Evolutionary conservation across 2,329 filamentous ascomycete species (phyloP).

Genomic region (Trichophaea hybrida): DNA sequence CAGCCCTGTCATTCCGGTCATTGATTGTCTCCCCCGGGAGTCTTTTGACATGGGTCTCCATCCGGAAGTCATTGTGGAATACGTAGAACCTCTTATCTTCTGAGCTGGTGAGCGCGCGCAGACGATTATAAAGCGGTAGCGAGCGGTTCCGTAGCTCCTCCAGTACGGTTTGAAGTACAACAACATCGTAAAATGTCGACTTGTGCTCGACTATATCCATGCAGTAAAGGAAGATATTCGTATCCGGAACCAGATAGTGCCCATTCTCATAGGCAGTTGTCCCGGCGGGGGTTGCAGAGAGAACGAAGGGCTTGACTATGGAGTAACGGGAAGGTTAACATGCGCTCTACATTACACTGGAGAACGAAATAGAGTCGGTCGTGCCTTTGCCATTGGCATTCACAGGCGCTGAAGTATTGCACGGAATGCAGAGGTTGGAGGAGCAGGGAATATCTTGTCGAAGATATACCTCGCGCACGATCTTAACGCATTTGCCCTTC

Average conservation of each 20-base stretch:
- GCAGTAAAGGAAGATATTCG: conserved; percentile 83
- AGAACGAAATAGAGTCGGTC: neutral
- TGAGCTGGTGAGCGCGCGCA: conserved; percentile 81
- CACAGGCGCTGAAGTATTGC: conserved; percentile 57
- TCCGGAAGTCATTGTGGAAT: conserved; percentile 95
- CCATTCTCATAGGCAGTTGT: conserved; percentile 71
- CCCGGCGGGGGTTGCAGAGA: conserved; percentile 75
- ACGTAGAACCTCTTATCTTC: conserved; percentile 96
- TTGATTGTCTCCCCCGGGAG: conserved; percentile 75
- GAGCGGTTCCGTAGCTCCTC: conserved; percentile 93
- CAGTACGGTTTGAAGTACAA: conserved; percentile 87
- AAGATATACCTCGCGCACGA: conserved; percentile 90
- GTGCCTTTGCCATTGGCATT: conserved; percentile 65
- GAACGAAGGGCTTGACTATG: conserved; percentile 63
- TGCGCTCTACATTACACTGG: conserved; percentile 9
- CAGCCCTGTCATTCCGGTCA: conserved; percentile 86
- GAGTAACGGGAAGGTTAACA: neutral
- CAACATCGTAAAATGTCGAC: conserved; percentile 87
- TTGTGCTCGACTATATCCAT: conserved; percentile 96
- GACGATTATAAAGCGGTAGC: conserved; percentile 81
- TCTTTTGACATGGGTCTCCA: conserved; percentile 74
- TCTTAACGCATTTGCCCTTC: conserved; percentile 96
- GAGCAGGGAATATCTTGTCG: conserved; percentile 96
- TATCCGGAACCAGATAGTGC: conserved; percentile 90
- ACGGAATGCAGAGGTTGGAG: conserved; percentile 68